These are phyloP conservation scores for Kalanchoe fedtschenkoi DNA, from an alignment of 164 flowering plant genomes.

Conservation along the genomic window DNA sequence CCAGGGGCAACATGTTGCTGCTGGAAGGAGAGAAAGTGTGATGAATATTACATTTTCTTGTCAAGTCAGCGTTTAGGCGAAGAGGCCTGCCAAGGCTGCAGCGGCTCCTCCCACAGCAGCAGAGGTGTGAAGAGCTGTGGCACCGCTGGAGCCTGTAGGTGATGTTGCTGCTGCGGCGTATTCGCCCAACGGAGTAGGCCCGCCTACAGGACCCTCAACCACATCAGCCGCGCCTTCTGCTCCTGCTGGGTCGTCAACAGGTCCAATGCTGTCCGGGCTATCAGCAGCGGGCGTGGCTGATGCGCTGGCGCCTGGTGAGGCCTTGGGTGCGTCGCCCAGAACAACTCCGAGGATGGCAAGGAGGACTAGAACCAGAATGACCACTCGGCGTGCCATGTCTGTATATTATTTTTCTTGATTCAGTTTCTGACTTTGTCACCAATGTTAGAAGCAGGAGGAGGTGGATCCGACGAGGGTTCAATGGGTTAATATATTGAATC, in stretches of 20 bases:
- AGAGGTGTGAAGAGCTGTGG: background rate
- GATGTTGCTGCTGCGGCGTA: background rate
- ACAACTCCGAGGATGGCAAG: background rate
- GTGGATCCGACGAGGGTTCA: background rate
- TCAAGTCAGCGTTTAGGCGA: too few species aligned
- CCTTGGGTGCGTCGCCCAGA: background rate
- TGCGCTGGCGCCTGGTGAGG: background rate
- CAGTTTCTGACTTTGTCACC: background rate
- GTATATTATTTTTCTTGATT: background rate
- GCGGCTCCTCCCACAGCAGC: constrained; percentile 1
- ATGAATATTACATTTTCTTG: too few species aligned
- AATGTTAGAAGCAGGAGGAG: too few species aligned
- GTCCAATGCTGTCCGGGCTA: constrained; percentile 4
- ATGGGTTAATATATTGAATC: background rate
- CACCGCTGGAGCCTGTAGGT: constrained; percentile 1
- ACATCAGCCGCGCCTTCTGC: background rate
- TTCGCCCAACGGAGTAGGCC: background rate
- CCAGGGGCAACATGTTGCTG: too few species aligned
- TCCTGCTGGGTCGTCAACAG: constrained; percentile 1
- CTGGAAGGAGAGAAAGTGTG: too few species aligned
- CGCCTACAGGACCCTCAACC: constrained; percentile 4
- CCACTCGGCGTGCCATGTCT: background rate
- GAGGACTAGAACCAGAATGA: background rate
- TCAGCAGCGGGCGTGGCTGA: background rate
- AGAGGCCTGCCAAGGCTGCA: constrained; percentile 1